phyloP scores from a whole-genome alignment of 1,139 yeast genomes.

The Zygosaccharomyces sapae region DNA sequence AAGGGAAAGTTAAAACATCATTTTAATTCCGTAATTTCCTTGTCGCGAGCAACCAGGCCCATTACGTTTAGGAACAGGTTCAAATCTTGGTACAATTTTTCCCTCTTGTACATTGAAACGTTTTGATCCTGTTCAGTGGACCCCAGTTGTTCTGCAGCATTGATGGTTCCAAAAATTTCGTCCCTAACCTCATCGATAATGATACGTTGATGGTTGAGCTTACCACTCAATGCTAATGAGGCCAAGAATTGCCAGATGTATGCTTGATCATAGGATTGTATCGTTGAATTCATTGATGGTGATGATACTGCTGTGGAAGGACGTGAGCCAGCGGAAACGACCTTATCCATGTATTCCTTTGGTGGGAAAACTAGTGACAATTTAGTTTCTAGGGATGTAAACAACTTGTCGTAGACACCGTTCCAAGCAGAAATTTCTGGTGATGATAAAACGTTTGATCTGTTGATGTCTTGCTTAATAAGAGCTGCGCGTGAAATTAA shows the following conservation, averaged over 20 bases:
- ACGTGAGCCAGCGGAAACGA: constrained; percentile 13
- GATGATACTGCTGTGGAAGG: constrained; percentile 13
- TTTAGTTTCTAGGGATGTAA: constrained; percentile 75
- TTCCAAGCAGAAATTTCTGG: constrained; percentile 66
- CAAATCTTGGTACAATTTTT: constrained; percentile 71
- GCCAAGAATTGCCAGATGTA: constrained; percentile 98
- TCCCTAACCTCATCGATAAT: constrained; percentile 94
- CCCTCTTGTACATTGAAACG: constrained; percentile 49
- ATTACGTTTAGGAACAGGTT: constrained; percentile 91
- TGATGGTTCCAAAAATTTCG: constrained; percentile 86
- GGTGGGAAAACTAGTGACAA: constrained; percentile 83
- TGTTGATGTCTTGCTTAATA: constrained; percentile 73
- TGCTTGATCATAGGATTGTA: constrained; percentile 58
- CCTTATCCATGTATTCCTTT: constrained; percentile 34
- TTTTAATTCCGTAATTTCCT: constrained; percentile 43
- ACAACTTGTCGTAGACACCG: constrained; percentile 74
- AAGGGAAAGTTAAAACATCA: constrained; percentile 10
- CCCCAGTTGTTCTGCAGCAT: constrained; percentile 65
- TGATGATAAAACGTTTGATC: constrained; percentile 47
- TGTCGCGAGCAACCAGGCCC: constrained; percentile 85
- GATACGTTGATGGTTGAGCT: constrained; percentile 86
- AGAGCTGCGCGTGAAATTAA: constrained; percentile 89
- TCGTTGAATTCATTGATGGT: constrained; percentile 8
- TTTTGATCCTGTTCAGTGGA: constrained; percentile 44
- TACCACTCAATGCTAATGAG: constrained; percentile 87